Evolutionary conservation across 257 asterid genomes (phyloP).

Genomic region (Scutellaria galericulata): DNA sequence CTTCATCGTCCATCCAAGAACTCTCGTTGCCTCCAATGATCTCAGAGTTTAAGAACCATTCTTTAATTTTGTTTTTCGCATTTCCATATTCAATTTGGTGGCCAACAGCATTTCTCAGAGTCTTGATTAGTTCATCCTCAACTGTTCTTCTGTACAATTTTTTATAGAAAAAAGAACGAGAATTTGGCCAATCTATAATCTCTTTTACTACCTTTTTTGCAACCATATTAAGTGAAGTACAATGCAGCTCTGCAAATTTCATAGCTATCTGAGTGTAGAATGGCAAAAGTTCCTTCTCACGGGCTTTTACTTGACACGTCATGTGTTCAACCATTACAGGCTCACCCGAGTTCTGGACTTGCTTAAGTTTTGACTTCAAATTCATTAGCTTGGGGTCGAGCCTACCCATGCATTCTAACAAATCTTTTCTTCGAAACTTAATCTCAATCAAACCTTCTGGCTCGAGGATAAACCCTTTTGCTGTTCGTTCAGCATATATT

Average conservation of each 20-base stretch:
- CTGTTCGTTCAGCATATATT: constrained; percentile 85
- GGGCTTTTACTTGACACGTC: constrained; percentile 61
- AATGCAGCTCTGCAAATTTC: constrained; percentile 90
- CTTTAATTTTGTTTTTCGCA: constrained; percentile 63
- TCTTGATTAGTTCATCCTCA: constrained; percentile 75
- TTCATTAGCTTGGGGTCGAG: constrained; percentile 71
- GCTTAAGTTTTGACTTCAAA: constrained; percentile 55
- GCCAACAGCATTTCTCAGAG: constrained; percentile 79
- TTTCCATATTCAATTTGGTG: constrained; percentile 56
- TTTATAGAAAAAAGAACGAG: constrained; percentile 70
- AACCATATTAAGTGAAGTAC: constrained; percentile 89
- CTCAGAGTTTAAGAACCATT: constrained; percentile 71
- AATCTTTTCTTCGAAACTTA: constrained; percentile 76
- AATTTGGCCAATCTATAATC: constrained; percentile 78
- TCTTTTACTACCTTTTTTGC: constrained; percentile 83
- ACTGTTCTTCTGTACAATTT: constrained; percentile 75
- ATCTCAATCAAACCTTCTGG: constrained; percentile 94
- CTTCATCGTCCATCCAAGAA: constrained; percentile 75
- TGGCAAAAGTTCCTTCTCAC: constrained; percentile 89
- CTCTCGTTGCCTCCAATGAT: constrained; percentile 51
- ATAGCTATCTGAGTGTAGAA: constrained; percentile 91
- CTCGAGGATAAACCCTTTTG: constrained; percentile 93
- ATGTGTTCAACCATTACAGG: constrained; percentile 39
- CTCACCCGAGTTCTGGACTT: constrained; percentile 29
- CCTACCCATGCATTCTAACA: constrained; percentile 92